Conservation (phyloP, 306 rosid genomes). For the Vigna angularis region DNA sequence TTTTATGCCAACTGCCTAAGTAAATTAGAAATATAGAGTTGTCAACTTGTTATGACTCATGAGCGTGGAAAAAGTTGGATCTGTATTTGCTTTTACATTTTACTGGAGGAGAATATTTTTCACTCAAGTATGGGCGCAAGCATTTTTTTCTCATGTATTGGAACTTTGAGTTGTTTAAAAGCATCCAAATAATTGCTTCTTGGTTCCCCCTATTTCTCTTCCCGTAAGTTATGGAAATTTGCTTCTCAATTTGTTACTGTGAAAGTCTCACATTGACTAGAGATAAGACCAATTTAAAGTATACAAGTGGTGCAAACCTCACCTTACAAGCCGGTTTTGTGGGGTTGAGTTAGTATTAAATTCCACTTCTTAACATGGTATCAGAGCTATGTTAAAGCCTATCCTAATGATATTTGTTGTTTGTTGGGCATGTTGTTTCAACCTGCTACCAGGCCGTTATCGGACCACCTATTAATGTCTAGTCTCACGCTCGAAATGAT, state of each 20-base stretch:
- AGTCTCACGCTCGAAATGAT: too few species aligned
- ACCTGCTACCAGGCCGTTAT: too few species aligned
- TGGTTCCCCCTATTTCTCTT: constrained; percentile 27
- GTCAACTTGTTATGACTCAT: background rate
- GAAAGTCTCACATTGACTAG: too few species aligned
- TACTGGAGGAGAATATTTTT: constrained; percentile 23
- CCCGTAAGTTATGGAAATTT: constrained; percentile 5
- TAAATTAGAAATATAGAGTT: constrained; percentile 36
- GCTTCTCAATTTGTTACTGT: background rate
- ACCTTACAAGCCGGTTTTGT: too few species aligned
- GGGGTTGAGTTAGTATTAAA: too few species aligned
- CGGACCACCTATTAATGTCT: too few species aligned
- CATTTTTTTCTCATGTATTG: background rate
- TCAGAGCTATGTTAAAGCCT: too few species aligned
- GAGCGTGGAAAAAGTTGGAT: constrained; percentile 31
- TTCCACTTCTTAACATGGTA: too few species aligned
- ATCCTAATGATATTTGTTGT: too few species aligned
- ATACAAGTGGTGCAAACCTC: too few species aligned
- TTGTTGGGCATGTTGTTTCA: too few species aligned
- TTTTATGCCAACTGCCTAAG: constrained; percentile 35
- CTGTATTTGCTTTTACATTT: constrained; percentile 20
- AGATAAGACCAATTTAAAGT: too few species aligned
- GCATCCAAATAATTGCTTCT: constrained; percentile 23
- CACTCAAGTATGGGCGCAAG: constrained; percentile 10
- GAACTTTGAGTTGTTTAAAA: constrained; percentile 35